Evolutionary conservation across 805 yeast genomes (phyloP).

Genomic region (Aciculoconidium aculeatum): DNA sequence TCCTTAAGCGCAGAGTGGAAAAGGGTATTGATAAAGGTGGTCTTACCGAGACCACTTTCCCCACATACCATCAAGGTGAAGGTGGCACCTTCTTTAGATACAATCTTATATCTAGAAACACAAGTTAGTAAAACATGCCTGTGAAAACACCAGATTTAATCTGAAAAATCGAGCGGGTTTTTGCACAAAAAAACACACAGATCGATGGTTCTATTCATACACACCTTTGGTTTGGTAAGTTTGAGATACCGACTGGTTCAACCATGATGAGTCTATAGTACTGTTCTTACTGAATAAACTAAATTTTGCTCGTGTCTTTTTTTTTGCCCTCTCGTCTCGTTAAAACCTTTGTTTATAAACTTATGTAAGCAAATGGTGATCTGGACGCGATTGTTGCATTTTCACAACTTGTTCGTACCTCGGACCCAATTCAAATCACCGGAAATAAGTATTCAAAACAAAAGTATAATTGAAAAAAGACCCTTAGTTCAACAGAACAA

Average conservation of each 20-base stretch:
- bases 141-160: constrained; percentile 6
- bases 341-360: too few relatives aligned
- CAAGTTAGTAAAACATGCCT: too few relatives aligned
- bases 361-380: too few relatives aligned
- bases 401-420: too few relatives aligned
- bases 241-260: constrained; percentile 64
- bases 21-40: constrained; percentile 83
- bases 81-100: constrained; percentile 67
- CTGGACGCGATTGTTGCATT: too few relatives aligned
- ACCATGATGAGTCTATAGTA: constrained; percentile 38
- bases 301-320: constrained; percentile 8
- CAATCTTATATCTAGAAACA: constrained; percentile 59
- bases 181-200: too few relatives aligned
- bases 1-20: constrained; percentile 70
- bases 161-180: not conserved
- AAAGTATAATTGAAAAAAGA: too few relatives aligned
- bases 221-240: constrained; percentile 68
- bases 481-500: too few relatives aligned
- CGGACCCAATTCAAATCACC: too few relatives aligned
- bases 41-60: constrained; percentile 87
- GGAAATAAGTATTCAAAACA: too few relatives aligned
- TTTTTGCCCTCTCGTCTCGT: too few relatives aligned
- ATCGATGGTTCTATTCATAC: constrained; percentile 20
- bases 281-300: too few relatives aligned
- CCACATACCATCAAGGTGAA: constrained; percentile 87